Percentiles rank a stretch among this genome's conserved stretches.
These are phyloP conservation scores for Amoeboradix gromovi DNA, from an alignment of 371 early-diverging fungal species.

Conservation along the genomic window DNA sequence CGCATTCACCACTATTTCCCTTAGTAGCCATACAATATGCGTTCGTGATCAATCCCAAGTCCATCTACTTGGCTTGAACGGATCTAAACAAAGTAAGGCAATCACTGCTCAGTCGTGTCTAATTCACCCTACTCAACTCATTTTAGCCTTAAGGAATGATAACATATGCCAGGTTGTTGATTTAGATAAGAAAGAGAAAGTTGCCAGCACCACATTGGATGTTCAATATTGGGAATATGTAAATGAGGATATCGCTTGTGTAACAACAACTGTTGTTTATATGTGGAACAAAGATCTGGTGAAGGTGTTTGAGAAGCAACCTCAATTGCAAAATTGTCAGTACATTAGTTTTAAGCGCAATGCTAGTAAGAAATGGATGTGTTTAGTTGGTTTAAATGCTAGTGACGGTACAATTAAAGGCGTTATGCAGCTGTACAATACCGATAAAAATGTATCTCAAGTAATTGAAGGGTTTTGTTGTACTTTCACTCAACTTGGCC, in stretches of 20 bases:
- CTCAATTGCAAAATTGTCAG: constrained; percentile 45
- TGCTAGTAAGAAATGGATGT: constrained; percentile 66
- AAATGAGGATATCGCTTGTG: constrained; percentile 50
- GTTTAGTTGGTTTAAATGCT: constrained; percentile 70
- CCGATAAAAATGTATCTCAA: constrained; percentile 67
- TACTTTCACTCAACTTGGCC: constrained; percentile 51
- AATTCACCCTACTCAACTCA: too few relatives aligned
- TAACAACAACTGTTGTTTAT: constrained; percentile 58
- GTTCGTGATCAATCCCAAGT: too few relatives aligned
- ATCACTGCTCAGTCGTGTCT: too few relatives aligned
- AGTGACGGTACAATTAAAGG: constrained; percentile 66
- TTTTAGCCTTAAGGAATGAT: too few relatives aligned
- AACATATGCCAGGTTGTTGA: too few relatives aligned
- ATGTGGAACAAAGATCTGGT: constrained; percentile 66
- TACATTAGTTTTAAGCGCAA: constrained; percentile 79
- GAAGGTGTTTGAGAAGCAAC: constrained; percentile 76
- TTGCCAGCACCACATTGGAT: too few relatives aligned
- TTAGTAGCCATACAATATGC: too few relatives aligned
- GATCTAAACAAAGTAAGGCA: too few relatives aligned
- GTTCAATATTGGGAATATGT: constrained; percentile 92
- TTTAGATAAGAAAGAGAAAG: too few relatives aligned
- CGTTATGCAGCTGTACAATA: constrained; percentile 75
- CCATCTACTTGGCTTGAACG: too few relatives aligned
- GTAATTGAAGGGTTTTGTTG: constrained; percentile 88
- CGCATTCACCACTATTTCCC: too few relatives aligned